Percentiles rank a stretch among this genome's conserved stretches.
phyloP scores from a whole-genome alignment of 495 filamentous ascomycete species.

The Bryoglossum gracile region DNA sequence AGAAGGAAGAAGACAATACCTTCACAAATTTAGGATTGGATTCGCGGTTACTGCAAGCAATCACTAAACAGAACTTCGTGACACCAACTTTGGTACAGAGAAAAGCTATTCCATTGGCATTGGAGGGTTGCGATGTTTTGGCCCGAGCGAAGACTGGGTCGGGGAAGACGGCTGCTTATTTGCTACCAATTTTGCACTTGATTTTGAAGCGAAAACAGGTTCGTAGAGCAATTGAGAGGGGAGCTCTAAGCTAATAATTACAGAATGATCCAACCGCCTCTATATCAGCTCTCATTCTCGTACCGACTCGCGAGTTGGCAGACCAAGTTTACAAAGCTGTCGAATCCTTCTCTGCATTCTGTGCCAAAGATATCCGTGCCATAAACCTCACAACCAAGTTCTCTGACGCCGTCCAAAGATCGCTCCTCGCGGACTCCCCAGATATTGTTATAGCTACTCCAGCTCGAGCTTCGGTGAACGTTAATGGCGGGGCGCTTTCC shows the following conservation, averaged over 20 bases:
- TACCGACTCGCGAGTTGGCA: conserved; percentile 89
- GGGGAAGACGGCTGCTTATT: conserved; percentile 94
- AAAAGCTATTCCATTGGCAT: conserved; percentile 78
- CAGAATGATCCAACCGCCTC: conserved; percentile 18
- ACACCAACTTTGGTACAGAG: conserved; percentile 81
- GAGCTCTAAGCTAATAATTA: conserved; percentile 12
- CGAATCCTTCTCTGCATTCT: conserved; percentile 67
- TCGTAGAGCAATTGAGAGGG: conserved; percentile 21
- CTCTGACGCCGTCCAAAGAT: conserved; percentile 75
- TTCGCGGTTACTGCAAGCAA: conserved; percentile 73
- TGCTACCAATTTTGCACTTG: conserved; percentile 78
- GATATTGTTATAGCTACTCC: conserved; percentile 90
- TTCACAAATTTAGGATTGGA: conserved; percentile 58
- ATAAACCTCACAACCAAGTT: conserved; percentile 85
- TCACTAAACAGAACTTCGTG: conserved; percentile 75
- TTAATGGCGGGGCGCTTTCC: conserved; percentile 61
- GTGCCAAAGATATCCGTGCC: conserved; percentile 70
- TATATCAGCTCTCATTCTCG: conserved; percentile 69
- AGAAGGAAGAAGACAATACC: conserved; percentile 11
- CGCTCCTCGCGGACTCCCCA: conserved; percentile 77
- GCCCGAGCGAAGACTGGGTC: conserved; percentile 89
- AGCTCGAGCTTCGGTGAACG: conserved; percentile 60
- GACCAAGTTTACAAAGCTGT: conserved; percentile 76
- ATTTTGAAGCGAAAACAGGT: conserved; percentile 73
- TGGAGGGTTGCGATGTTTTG: conserved; percentile 87